Percentiles rank a stretch among this genome's conserved stretches.
phyloP scores from a whole-genome alignment of 1,284 basidiomycete species.

The Ceratobasidium sp. region DNA sequence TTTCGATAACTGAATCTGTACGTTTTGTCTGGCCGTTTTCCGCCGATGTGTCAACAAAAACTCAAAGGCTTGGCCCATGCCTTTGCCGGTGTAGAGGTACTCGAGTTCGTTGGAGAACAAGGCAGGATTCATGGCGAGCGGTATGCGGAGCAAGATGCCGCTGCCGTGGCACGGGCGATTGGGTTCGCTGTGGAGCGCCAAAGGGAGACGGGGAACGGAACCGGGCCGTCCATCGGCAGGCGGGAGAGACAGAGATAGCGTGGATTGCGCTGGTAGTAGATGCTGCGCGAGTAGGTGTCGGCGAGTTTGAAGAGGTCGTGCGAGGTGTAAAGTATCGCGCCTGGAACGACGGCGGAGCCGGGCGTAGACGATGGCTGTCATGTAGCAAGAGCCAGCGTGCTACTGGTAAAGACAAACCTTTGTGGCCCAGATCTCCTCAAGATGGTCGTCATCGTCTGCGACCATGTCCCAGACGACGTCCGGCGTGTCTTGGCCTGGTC shows the following conservation, averaged over 20 bases:
- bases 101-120: conserved; percentile 88
- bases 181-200: conserved; percentile 48
- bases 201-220: conserved; percentile 67
- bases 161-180: conserved; percentile 56
- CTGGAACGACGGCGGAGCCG: conserved; percentile 89
- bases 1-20: conserved; percentile 67
- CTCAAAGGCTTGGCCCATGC: conserved; percentile 86
- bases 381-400: conserved; percentile 14
- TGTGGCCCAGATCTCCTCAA: conserved; percentile 83
- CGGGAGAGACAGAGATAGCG: conserved; percentile 62
- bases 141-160: conserved; percentile 59
- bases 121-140: conserved; percentile 72
- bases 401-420: conserved; percentile 63
- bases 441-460: conserved; percentile 58
- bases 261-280: conserved; percentile 63
- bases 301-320: conserved; percentile 57
- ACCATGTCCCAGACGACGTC: conserved; percentile 89
- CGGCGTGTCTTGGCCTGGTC: conserved; percentile 81
- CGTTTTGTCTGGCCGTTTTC: conserved; percentile 48
- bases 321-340: conserved; percentile 78
- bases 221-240: conserved; percentile 54
- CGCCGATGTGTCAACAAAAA: conserved; percentile 70
- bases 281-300: conserved; percentile 64
- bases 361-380: conserved; percentile 87
- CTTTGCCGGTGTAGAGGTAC: conserved; percentile 88